Evolutionary conservation across 345 rosid genomes (phyloP), one percentile per base, ranked within the genome.

Genomic region (Gynandropsis gynandra): DNA sequence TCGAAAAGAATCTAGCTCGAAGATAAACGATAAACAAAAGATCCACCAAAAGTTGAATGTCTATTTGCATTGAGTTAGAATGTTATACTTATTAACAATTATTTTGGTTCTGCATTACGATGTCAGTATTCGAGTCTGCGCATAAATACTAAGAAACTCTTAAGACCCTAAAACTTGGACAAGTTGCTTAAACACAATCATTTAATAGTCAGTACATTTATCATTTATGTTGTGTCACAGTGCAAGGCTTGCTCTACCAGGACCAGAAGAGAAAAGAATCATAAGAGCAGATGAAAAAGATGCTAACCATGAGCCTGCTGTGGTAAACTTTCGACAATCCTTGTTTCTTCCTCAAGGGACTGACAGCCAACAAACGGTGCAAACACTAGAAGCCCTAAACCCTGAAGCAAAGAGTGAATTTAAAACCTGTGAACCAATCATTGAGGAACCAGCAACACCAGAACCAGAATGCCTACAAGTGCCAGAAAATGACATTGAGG

Each of bases 191-290:
- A 29, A 24, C 8, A 54, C 42, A 42, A 16, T 45, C 52, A 45
- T 35, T 3, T 21, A 17, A 32, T 36, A 16, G 20, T 20, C 4
- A n/a, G 18, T 43, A 32, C 16, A 5, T 48, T 47, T 40, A 33
- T 15, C 16, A 6, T 9, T 34, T 42, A 16, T 42, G 27, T 41
- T 57, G 21, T 32, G 47, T 40, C 58, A 52, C 83, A 89, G 97
- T 62, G 85, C 83, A 52, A 82, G 86, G 54, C 86, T 86, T 68
- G 82, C 85, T 50, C 75, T 87, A 20, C 96, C 88, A 34, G 90
- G 76, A 34, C 80, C 81, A 35, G 89, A 80, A 53, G 90, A 78
- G 38, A 73, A 62, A 39, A 58, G 74, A 52, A 64, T 68, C 1
- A 42, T 73, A 35, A 53, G 65, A 47, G 20, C 18, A 41, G 63